Evolutionary conservation across 805 yeast species (phyloP), one percentile per base, ranked within the genome.

Genomic region (Soucietia sequanensis): DNA sequence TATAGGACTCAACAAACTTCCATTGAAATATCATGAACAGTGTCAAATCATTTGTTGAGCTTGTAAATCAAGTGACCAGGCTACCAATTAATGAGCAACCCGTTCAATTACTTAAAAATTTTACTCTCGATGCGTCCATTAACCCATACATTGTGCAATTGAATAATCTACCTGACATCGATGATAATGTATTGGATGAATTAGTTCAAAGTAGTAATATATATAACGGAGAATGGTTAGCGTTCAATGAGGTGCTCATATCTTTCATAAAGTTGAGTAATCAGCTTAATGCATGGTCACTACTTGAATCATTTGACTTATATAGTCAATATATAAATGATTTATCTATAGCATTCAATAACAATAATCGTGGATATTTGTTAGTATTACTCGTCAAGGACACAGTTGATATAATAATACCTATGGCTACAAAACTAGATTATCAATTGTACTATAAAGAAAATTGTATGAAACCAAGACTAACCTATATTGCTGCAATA

Each of bases 251-350:
- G 7, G 46, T 74, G 8, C 51, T 76, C 0, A 47, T 52, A 1
- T 58, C 77, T 2, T 81, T 77, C 49, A 48, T 81, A 10, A 49
- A 52, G 23, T 63, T 75, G 34, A 61, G 77, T 38, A 57, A 69
- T 26, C 78, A 76, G 38, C 54, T 79, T 16, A 68, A 78, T 45
- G 81, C 86, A 0, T 62, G 74, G 63, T 68, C 80, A 0, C 37
- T 65, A 1, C 47, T 77, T 4, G 69, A 68, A 23, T 75, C 81
- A 1, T 77, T 77, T 41, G 85, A 80, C 50, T 53, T 76, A 17
- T 74, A 68, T 40, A 69, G 75, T 15, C 60, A 63, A 27, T 71
- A 69, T 40, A 55, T 72, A 31, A 74, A 70, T 34, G 71, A 71
- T 39, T 45, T 77, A 21, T 60, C 80, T 2, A 53, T 69, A 6